Conservation (phyloP, 2,329 filamentous ascomycete species). For the Hyphodiscus sp. region DNA sequence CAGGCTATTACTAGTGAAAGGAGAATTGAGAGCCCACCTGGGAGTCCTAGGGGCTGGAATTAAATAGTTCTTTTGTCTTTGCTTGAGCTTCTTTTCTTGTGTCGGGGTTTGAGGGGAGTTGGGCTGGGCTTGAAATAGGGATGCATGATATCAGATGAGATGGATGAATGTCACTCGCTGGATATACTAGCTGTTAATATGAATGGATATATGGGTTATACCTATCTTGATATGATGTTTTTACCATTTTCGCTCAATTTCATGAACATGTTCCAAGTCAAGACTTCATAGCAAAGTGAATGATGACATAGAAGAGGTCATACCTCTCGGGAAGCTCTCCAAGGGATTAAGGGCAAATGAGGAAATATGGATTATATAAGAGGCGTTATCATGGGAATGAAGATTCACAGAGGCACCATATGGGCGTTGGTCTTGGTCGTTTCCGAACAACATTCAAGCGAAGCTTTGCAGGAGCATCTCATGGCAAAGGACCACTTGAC, state of each 20-base stretch:
- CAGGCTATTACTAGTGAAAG: constrained; percentile 27
- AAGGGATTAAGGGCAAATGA: too few relatives aligned
- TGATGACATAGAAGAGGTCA: too few relatives aligned
- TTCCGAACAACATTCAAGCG: too few relatives aligned
- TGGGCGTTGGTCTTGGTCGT: too few relatives aligned
- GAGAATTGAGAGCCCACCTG: constrained; percentile 28
- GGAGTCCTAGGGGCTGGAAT: constrained; percentile 25
- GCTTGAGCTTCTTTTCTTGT: background rate
- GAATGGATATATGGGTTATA: background rate
- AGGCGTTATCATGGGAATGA: too few relatives aligned
- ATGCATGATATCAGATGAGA: background rate
- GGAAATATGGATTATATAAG: too few relatives aligned
- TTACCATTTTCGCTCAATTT: background rate
- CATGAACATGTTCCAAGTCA: too few relatives aligned
- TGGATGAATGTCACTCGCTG: constrained; percentile 11
- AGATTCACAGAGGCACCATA: too few relatives aligned
- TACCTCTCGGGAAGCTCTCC: too few relatives aligned
- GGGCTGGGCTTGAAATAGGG: background rate
- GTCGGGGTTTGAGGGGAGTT: background rate
- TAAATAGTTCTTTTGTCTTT: constrained; percentile 3
- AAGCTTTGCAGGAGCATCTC: too few relatives aligned
- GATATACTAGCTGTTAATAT: constrained; percentile 3
- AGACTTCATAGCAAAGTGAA: too few relatives aligned
- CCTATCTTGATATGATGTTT: background rate
- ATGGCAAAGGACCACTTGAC: too few relatives aligned